phyloP scores from a whole-genome alignment of 2,329 filamentous ascomycete genomes.

The Cladosporium halotolerans region DNA sequence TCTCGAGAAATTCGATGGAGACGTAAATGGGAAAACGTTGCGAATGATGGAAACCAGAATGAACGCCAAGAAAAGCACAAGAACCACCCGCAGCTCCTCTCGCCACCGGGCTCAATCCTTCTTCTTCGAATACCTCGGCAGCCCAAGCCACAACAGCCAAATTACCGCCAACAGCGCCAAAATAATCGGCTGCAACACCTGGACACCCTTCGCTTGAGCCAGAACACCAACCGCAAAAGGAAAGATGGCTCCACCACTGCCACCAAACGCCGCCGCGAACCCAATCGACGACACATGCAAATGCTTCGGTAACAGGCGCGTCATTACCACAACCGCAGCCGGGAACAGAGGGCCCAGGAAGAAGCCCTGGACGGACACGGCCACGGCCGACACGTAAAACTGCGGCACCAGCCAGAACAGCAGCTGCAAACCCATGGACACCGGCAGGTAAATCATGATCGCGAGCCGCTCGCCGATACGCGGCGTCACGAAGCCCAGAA shows the following conservation, averaged over 20 bases:
- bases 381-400: constrained; percentile 66
- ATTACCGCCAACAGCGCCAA: constrained; percentile 48
- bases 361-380: constrained; percentile 67
- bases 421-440: constrained; percentile 60
- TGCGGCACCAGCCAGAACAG: constrained; percentile 77
- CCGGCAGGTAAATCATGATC: constrained; percentile 55
- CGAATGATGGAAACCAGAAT: too few relatives aligned
- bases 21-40: too few relatives aligned
- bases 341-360: constrained; percentile 77
- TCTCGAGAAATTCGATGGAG: too few relatives aligned
- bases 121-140: constrained; percentile 44
- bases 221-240: constrained; percentile 63
- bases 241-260: constrained; percentile 62
- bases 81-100: too few relatives aligned
- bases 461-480: constrained; percentile 62
- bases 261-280: constrained; percentile 72
- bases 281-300: constrained; percentile 76
- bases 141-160: constrained; percentile 45
- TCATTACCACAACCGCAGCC: constrained; percentile 64
- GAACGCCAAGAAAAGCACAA: too few relatives aligned
- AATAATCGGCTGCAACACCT: constrained; percentile 55
- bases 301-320: constrained; percentile 65
- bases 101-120: constrained; percentile 19
- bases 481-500: constrained; percentile 71
- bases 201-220: constrained; percentile 54